Evolutionary conservation across 1,139 yeast species (phyloP).

Genomic region (Blastobotrys illinoisensis): DNA sequence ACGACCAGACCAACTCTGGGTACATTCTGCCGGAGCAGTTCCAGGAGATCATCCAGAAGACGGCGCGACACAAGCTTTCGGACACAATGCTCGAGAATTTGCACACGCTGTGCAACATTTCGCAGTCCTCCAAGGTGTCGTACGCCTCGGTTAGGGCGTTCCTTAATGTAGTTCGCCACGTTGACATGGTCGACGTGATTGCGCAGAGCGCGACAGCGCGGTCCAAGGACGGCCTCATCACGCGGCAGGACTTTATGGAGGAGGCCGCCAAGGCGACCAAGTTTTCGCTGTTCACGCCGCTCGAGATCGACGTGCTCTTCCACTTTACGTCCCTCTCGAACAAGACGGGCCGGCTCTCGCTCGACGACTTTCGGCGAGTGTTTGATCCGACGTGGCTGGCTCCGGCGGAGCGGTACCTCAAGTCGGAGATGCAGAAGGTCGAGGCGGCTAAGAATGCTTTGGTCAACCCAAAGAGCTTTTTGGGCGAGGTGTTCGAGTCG

Average conservation of each 20-base stretch:
- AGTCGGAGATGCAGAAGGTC: constrained; percentile 31
- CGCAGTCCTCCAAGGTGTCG: constrained; percentile 34
- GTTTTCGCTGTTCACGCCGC: constrained; percentile 41
- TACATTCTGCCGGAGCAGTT: constrained; percentile 40
- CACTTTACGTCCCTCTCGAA: constrained; percentile 38
- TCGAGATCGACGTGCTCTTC: constrained; percentile 41
- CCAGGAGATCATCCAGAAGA: constrained; percentile 34
- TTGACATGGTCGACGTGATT: constrained; percentile 39
- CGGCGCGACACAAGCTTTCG: constrained; percentile 40
- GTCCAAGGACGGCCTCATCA: constrained; percentile 35
- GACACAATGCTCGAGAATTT: constrained; percentile 35
- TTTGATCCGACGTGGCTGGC: constrained; percentile 43
- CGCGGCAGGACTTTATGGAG: constrained; percentile 36
- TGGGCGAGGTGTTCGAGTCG: constrained; percentile 63
- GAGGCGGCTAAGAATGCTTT: constrained; percentile 41
- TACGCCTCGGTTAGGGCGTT: constrained; percentile 43
- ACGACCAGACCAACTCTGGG: constrained; percentile 35
- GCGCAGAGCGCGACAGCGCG: constrained; percentile 32
- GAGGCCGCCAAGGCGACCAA: constrained; percentile 39
- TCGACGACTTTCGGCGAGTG: constrained; percentile 38
- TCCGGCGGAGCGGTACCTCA: constrained; percentile 32
- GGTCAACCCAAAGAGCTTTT: constrained; percentile 34
- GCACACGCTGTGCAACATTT: constrained; percentile 36
- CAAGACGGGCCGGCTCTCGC: constrained; percentile 33
- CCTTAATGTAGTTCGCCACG: constrained; percentile 38